Conservation (phyloP, 2,329 filamentous ascomycete species). For the Aspergillus ochraceoroseus region DNA sequence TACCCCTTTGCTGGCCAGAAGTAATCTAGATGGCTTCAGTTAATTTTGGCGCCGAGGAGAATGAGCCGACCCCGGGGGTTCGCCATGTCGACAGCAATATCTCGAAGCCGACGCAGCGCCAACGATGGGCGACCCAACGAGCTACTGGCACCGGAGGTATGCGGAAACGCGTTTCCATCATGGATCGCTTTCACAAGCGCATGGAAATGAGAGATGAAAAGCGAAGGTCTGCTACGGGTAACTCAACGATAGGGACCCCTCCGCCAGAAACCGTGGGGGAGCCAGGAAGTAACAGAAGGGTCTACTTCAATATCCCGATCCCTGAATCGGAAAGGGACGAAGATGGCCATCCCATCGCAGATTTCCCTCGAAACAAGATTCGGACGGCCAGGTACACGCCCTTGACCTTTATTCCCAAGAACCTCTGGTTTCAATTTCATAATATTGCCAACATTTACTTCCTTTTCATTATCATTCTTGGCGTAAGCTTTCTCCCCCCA, state of each 20-base stretch:
- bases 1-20: constrained; percentile 28
- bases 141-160: constrained; percentile 68
- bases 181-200: constrained; percentile 66
- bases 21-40: constrained; percentile 39
- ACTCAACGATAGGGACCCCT: constrained; percentile 31
- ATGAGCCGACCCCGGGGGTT: constrained; percentile 28
- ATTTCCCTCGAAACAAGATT: constrained; percentile 90
- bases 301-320: constrained; percentile 79
- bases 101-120: constrained; percentile 65
- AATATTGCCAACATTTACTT: constrained; percentile 99
- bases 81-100: constrained; percentile 44
- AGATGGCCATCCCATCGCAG: constrained; percentile 65
- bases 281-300: constrained; percentile 22
- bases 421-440: constrained; percentile 96
- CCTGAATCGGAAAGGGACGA: constrained; percentile 72
- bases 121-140: constrained; percentile 95
- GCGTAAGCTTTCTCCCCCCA: constrained; percentile 56
- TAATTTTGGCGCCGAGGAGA: constrained; percentile 31
- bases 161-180: constrained; percentile 75
- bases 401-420: constrained; percentile 91
- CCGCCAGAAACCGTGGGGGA: constrained; percentile 43
- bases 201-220: constrained; percentile 65
- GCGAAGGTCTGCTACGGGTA: constrained; percentile 46
- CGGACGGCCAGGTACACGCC: constrained; percentile 96
- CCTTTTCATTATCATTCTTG: constrained; percentile 88